phyloP scores from a whole-genome alignment of 495 filamentous ascomycete genomes.

The Amphirosellinia nigrospora region DNA sequence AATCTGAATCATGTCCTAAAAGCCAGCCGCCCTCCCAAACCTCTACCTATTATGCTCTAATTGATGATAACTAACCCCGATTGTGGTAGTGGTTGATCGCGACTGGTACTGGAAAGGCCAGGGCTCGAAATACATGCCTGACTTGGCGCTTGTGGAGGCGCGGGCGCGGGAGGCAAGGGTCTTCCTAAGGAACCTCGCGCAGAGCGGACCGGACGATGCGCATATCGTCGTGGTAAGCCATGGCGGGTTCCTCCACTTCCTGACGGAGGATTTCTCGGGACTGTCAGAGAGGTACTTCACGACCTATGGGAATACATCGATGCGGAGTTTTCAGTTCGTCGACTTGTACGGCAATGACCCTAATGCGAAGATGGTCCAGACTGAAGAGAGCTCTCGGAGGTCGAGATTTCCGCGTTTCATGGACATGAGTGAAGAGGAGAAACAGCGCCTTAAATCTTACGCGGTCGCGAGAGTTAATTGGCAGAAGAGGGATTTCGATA shows the following conservation, averaged over 20 bases:
- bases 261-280: constrained; percentile 77
- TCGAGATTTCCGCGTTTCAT: constrained; percentile 25
- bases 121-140: constrained; percentile 57
- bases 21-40: not conserved
- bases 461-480: constrained; percentile 12
- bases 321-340: constrained; percentile 67
- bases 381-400: constrained; percentile 50
- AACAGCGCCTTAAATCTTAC: constrained; percentile 14
- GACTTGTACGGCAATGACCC: constrained; percentile 52
- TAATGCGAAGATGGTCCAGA: constrained; percentile 61
- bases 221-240: constrained; percentile 60
- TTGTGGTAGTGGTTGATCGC: constrained; percentile 44
- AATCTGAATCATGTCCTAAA: not conserved
- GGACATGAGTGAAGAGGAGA: constrained; percentile 13
- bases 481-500: constrained; percentile 18
- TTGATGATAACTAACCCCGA: constrained; percentile 11
- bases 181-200: constrained; percentile 58
- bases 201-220: constrained; percentile 44
- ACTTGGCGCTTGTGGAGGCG: constrained; percentile 54
- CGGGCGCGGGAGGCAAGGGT: constrained; percentile 65
- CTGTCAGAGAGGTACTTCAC: constrained; percentile 35
- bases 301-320: constrained; percentile 63
- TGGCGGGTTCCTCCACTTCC: constrained; percentile 57
- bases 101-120: constrained; percentile 70
- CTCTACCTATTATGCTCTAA: not conserved